Conservation (phyloP, 352 stramenopile genomes). For the Globisporangium splendens region DNA sequence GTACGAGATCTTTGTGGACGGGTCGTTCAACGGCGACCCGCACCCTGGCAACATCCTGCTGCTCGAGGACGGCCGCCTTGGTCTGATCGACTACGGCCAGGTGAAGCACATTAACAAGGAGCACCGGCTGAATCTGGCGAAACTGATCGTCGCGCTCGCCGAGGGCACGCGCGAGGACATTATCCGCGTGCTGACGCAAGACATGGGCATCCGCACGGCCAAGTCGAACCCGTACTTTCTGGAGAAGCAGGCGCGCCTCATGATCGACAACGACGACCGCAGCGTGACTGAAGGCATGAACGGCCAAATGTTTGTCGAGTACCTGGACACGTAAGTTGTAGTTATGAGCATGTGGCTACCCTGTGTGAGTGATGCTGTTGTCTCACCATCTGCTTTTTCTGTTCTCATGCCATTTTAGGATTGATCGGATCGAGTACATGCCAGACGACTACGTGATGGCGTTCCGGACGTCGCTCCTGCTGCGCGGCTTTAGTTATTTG, state of each 20-base stretch:
- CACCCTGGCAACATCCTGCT: constrained; percentile 91
- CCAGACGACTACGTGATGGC: constrained; percentile 88
- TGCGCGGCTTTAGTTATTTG: constrained; percentile 83
- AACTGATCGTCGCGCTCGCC: constrained; percentile 81
- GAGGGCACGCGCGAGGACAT: constrained; percentile 72
- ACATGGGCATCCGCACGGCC: constrained; percentile 74
- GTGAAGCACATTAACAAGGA: constrained; percentile 81
- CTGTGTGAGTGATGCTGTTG: constrained; percentile 1
- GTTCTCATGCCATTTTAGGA: constrained; percentile 24
- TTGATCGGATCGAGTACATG: constrained; percentile 79
- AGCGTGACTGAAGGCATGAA: constrained; percentile 83
- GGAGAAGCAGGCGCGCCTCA: constrained; percentile 78
- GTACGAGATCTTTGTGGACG: constrained; percentile 91
- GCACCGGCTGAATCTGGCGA: constrained; percentile 67
- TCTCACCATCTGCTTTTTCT: constrained; percentile 3
- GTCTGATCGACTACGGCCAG: constrained; percentile 92
- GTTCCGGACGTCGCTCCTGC: constrained; percentile 78
- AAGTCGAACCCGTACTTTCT: constrained; percentile 82
- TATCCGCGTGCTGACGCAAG: constrained; percentile 63
- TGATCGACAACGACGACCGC: constrained; percentile 86
- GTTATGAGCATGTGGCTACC: too few species aligned
- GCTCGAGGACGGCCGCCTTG: constrained; percentile 84
- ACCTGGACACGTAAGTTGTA: constrained; percentile 69
- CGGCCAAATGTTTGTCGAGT: constrained; percentile 81
- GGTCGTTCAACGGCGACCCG: constrained; percentile 91